These are phyloP conservation scores for Penicillium turbatum DNA, from an alignment of 495 filamentous ascomycete species.

Conservation along the genomic window DNA sequence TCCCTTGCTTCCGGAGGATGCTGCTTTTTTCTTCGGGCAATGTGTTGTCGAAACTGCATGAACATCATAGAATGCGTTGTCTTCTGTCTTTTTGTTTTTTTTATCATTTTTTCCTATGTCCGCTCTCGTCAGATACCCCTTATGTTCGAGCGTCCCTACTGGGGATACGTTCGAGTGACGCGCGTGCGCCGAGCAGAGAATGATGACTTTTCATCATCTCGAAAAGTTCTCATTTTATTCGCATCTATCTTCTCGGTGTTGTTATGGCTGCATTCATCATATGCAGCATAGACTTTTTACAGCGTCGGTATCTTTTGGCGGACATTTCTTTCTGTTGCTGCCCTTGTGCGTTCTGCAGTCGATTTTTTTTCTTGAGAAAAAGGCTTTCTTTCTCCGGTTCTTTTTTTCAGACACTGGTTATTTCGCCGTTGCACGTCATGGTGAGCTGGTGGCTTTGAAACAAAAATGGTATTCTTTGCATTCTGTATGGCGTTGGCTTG, in stretches of 20 bases:
- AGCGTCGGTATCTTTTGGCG: conserved; percentile 52
- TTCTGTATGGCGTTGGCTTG: conserved; percentile 52
- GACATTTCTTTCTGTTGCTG: conserved; percentile 38
- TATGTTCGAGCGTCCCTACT: conserved; percentile 38
- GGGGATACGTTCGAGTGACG: conserved; percentile 44
- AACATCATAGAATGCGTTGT: conserved; percentile 80
- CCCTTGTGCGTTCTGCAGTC: conserved; percentile 25
- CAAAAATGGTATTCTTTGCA: conserved; percentile 37
- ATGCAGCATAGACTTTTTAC: conserved; percentile 46
- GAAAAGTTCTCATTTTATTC: conserved; percentile 46
- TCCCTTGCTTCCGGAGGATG: conserved; percentile 34
- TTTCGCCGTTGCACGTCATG: not conserved
- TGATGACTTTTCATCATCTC: conserved; percentile 35
- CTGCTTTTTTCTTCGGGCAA: conserved; percentile 34
- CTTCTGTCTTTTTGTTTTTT: no score
- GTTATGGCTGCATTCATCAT: conserved; percentile 41
- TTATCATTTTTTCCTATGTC: conserved; percentile 27
- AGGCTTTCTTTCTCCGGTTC: conserved; percentile 35
- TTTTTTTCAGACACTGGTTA: conserved; percentile 6
- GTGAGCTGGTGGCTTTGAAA: conserved; percentile 23
- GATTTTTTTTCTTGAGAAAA: conserved; percentile 18
- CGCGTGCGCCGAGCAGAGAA: conserved; percentile 38
- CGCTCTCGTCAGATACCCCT: conserved; percentile 59
- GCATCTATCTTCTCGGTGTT: conserved; percentile 43
- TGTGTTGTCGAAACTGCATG: conserved; percentile 52